Base-by-base conservation (phyloP, 371 early-diverging fungal genomes). In the Mitosporidium daphniae region DNA sequence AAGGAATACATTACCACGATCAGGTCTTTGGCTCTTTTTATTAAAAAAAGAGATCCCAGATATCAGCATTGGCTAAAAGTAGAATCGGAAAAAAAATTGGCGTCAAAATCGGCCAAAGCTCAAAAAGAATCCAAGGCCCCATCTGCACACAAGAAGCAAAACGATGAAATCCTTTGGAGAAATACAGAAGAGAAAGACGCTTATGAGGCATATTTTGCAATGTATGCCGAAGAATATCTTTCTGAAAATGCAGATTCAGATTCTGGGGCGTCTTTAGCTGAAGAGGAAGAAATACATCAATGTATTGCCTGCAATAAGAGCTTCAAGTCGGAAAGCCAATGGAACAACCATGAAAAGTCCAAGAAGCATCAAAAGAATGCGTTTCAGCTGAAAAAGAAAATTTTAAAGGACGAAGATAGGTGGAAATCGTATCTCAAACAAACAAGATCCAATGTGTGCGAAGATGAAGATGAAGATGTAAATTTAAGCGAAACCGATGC, bases 1-100 rank as follows among this genome's bases (percentile, higher is more conserved):
- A 51, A 53, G 14, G 74, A 71, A 32, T 89, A 63, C 39, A 66
- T 57, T 36, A 73, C 71, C 13, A 56, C 71, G 0, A 66, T 28
- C 7, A 21, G 21, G 24, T 9, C 7, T 4, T 14, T 31, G 8
- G 31, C 30, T 9, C 10, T 20, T 7, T 27, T 28, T 27, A 21
- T 31, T 4, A 27, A 21, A n/a, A n/a, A 12, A 8, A 3, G 10
- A 8, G 31, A 31, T 21, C 16, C 15, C 5, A 18, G 31, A 3
- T 31, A 30, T 14, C 17, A 31, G 13, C 7, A 10, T 14, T 3
- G 14, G 10, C 20, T 21, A 4, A 16, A 25, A 11, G 30, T 4
- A 8, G 25, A 31, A 16, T 8, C 28, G 3, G 21, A 26, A 5
- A 20, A n/a, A 27, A 6, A 5, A 22, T 10, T 29, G 35, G 16